phyloP scores from a whole-genome alignment of 768 basidiomycete species.

The Amanita inopinata region DNA sequence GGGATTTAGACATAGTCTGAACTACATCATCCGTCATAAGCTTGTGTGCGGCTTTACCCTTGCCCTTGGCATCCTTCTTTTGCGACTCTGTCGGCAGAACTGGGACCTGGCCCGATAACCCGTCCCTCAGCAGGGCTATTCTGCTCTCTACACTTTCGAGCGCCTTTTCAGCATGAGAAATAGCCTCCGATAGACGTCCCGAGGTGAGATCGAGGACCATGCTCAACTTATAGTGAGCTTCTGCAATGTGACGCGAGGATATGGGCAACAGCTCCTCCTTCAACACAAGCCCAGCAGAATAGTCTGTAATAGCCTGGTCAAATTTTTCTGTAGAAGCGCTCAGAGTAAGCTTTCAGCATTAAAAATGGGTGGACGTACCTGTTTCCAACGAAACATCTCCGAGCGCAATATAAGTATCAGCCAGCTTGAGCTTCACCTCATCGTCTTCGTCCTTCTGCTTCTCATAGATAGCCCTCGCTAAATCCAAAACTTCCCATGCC shows the following conservation, averaged over 20 bases:
- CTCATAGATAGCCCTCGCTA: slow-evolving; percentile 80
- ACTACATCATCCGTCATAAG: slow-evolving; percentile 46
- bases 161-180: slow-evolving; percentile 72
- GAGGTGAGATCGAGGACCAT: slow-evolving; percentile 89
- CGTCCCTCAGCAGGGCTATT: slow-evolving; percentile 47
- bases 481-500: slow-evolving; percentile 96
- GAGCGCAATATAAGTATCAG: slow-evolving; percentile 82
- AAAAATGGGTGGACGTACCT: slow-evolving; percentile 39
- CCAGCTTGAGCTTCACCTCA: slow-evolving; percentile 67
- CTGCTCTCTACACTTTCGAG: slow-evolving; percentile 69
- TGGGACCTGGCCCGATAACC: slow-evolving; percentile 29
- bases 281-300: slow-evolving; percentile 64
- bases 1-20: slow-evolving; percentile 57
- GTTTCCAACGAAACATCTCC: slow-evolving; percentile 98
- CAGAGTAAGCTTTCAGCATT: not conserved
- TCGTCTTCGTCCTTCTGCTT: slow-evolving; percentile 54
- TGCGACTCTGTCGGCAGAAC: slow-evolving; percentile 22
- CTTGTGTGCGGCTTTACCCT: slow-evolving; percentile 54
- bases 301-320: slow-evolving; percentile 87
- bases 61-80: slow-evolving; percentile 43
- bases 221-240: slow-evolving; percentile 89
- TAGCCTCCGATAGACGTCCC: slow-evolving; percentile 73
- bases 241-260: slow-evolving; percentile 91
- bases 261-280: slow-evolving; percentile 65
- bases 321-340: slow-evolving; percentile 69